Percentiles rank a stretch among this genome's conserved stretches.
Conservation (phyloP, 441 rosid species). For the Flueggea neowawraea region DNA sequence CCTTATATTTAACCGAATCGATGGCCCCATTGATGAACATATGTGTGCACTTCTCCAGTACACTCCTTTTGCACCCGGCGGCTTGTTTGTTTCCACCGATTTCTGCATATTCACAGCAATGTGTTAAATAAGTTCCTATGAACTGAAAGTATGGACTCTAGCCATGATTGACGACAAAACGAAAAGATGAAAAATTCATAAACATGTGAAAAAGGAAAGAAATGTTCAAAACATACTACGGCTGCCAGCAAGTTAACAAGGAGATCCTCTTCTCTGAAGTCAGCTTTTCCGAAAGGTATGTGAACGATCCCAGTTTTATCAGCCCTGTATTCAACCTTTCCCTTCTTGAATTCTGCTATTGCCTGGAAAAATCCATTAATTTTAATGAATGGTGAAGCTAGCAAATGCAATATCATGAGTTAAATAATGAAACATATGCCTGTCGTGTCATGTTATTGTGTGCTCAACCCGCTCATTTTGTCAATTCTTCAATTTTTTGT, state of each 20-base stretch:
- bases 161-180: neutral
- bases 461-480: neutral
- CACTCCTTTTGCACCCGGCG: conserved; percentile 94
- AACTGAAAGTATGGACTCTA: neutral
- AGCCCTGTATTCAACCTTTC: conserved; percentile 91
- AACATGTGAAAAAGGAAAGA: neutral
- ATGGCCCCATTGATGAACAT: conserved; percentile 99
- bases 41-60: conserved; percentile 93
- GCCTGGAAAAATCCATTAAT: conserved; percentile 48
- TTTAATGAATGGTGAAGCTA: no score
- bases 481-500: no score
- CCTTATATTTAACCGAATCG: conserved; percentile 73
- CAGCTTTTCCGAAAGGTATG: conserved; percentile 81
- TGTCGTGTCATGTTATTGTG: neutral
- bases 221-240: conserved; percentile 43
- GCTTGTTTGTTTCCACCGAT: conserved; percentile 94
- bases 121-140: neutral
- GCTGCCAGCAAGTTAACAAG: conserved; percentile 76
- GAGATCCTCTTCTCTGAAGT: conserved; percentile 85
- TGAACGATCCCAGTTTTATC: conserved; percentile 99
- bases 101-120: conserved; percentile 43
- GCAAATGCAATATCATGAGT: no score
- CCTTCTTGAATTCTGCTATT: conserved; percentile 92
- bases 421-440: no score
- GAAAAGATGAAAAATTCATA: neutral